Conservation (phyloP, 2,329 filamentous ascomycete species). For the Epichloe amarillans region DNA sequence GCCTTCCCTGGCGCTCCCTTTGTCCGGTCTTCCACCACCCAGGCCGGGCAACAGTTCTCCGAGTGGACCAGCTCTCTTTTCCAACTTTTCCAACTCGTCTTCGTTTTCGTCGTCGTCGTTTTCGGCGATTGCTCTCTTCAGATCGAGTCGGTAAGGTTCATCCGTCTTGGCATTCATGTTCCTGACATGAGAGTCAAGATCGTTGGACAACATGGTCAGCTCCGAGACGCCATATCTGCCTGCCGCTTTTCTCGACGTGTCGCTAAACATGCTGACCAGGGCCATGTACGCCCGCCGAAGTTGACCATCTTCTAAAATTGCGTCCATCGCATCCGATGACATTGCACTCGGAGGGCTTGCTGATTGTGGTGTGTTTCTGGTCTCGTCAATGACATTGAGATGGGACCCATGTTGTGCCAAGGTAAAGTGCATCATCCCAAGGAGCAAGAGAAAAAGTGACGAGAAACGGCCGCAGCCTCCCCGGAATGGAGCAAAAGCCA, state of each 20-base stretch:
- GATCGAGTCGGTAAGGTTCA: constrained; percentile 2
- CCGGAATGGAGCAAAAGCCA: background rate
- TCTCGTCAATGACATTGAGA: background rate
- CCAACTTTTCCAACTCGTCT: background rate
- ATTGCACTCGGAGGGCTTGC: background rate
- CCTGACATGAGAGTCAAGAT: constrained; percentile 6
- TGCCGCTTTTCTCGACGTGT: constrained; percentile 7
- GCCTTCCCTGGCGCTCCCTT: too few species aligned
- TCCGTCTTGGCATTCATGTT: constrained; percentile 7
- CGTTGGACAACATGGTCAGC: constrained; percentile 5
- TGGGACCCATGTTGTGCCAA: background rate
- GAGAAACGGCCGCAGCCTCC: background rate
- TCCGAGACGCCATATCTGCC: constrained; percentile 5
- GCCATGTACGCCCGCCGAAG: constrained; percentile 8
- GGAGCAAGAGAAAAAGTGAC: background rate
- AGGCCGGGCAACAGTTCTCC: too few species aligned
- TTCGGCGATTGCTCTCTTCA: background rate
- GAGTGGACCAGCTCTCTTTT: background rate
- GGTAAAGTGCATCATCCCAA: background rate
- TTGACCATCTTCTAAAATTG: constrained; percentile 1
- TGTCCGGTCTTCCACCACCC: too few species aligned
- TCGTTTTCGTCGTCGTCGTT: background rate
- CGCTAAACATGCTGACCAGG: constrained; percentile 8
- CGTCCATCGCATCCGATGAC: background rate
- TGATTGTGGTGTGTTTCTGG: background rate